phyloP scores from a whole-genome alignment of 768 basidiomycete species.

The Harrya chromipes region DNA sequence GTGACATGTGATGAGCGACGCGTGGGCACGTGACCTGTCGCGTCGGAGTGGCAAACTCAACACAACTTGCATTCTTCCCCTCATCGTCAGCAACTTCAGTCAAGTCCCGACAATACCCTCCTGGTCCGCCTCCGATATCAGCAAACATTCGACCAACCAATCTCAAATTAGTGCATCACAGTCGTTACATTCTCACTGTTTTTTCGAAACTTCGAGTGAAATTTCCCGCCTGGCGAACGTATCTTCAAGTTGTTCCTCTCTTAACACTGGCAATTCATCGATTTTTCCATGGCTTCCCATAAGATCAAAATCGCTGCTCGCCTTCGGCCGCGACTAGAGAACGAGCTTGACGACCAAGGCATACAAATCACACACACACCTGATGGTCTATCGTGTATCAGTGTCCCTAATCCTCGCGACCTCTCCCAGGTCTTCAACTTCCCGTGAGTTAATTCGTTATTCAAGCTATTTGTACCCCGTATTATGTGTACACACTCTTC shows the following conservation, averaged over 20 bases:
- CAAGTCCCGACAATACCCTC: too few relatives aligned
- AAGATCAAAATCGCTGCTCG: slow-evolving; percentile 73
- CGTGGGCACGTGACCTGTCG: slow-evolving; percentile 27
- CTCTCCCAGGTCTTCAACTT: slow-evolving; percentile 71
- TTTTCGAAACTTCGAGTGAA: too few relatives aligned
- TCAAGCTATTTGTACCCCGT: too few relatives aligned
- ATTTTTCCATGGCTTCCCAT: slow-evolving; percentile 27
- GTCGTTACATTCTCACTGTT: too few relatives aligned
- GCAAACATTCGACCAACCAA: not conserved
- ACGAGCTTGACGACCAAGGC: slow-evolving; percentile 61
- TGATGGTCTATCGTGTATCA: slow-evolving; percentile 47
- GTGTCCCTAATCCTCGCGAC: slow-evolving; percentile 70
- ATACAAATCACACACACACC: slow-evolving; percentile 49
- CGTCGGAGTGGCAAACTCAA: slow-evolving; percentile 26
- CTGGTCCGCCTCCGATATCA: not conserved
- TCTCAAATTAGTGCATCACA: too few relatives aligned
- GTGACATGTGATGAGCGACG: not conserved
- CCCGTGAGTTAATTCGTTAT: slow-evolving; percentile 45
- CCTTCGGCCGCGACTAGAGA: slow-evolving; percentile 59
- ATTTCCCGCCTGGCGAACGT: too few relatives aligned
- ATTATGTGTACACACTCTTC: too few relatives aligned
- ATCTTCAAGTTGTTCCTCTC: too few relatives aligned
- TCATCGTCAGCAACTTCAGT: too few relatives aligned
- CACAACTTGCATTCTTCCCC: not conserved
- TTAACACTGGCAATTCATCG: too few relatives aligned